Evolutionary conservation across 192 early-diverging fungal species (phyloP).

Genomic region (Radiomyces spectabilis): DNA sequence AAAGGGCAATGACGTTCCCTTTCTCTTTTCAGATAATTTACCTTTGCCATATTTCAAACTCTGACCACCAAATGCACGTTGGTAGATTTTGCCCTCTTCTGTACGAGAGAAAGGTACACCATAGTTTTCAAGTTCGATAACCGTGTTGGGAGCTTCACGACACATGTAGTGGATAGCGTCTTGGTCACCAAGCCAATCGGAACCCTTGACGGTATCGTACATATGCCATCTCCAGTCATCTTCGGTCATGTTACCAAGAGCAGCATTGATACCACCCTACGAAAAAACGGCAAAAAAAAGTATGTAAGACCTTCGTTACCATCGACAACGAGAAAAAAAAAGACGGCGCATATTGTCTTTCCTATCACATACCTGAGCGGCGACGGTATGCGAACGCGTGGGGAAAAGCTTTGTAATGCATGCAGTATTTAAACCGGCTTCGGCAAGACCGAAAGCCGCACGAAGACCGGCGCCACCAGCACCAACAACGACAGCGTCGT

Average conservation of each 20-base stretch:
- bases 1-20: background rate
- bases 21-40: slow-evolving; percentile 13
- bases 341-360: background rate
- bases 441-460: slow-evolving; percentile 93
- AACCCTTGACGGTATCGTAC: slow-evolving; percentile 99
- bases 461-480: slow-evolving; percentile 98
- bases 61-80: slow-evolving; percentile 98
- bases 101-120: slow-evolving; percentile 98
- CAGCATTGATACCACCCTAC: slow-evolving; percentile 96
- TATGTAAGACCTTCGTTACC: too few species aligned
- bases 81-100: slow-evolving; percentile 96
- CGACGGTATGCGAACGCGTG: slow-evolving; percentile 96
- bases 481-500: slow-evolving; percentile 97
- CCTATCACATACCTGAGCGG: slow-evolving; percentile 65
- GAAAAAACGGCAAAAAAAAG: background rate
- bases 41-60: slow-evolving; percentile 92
- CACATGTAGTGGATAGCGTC: slow-evolving; percentile 99
- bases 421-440: slow-evolving; percentile 92
- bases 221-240: slow-evolving; percentile 99
- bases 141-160: slow-evolving; percentile 91
- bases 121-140: slow-evolving; percentile 97
- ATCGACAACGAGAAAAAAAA: background rate
- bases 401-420: slow-evolving; percentile 99
- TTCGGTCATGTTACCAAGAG: slow-evolving; percentile 98
- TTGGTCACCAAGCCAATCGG: slow-evolving; percentile 99